Base-by-base conservation (phyloP, 495 filamentous ascomycete species). In the Penicillium egyptiacum region DNA sequence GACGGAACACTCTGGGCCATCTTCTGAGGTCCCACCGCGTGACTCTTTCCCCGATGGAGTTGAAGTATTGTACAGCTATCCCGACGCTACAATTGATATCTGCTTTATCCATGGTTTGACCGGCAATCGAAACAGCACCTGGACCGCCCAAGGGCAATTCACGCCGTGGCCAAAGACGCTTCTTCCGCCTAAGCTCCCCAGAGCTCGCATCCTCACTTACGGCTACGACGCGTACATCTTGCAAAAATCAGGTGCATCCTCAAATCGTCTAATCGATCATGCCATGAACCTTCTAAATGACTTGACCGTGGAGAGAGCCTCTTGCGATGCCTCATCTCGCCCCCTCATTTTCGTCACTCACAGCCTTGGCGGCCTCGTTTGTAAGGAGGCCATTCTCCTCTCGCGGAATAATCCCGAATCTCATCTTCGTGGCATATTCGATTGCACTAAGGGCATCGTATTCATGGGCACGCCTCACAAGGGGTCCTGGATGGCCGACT, bases 381-480 rank as follows among this genome's bases (percentile, higher is more conserved):
- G 68, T 53, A 59, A 79, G 44, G 44, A 53, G 35, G 46, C 66
- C 20, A 59, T 67, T 39, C 49, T 55, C 2, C 23, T 46, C 20
- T 63, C 61, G 4, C 59, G 45, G 47, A 58, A 53, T 20, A 55
- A 43, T 31, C 42, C 52, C 39, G 69, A 61, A 26, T 5, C 42
- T 45, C 66, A 74, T 58, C 63, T 75, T 2, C 54, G 61, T 28
- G 57, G 43, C 9, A 61, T 79, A 8, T 62, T 71, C 30, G 37
- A 58, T 11, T 68, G 14, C 14, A 72, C 70, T n/a, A 55, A 58
- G 10, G 73, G 68, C 8, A 67, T 80, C 33, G 53, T 66, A 8
- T 80, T 79, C 54, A 63, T 79, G 7, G 71, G 74, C 2, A 75
- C 74, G 25, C 75, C 75, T 5, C 76, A 80, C 54, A 56, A 48